A percentile compares a stretch with the other conserved stretches of the same genome.
phyloP scores from a whole-genome alignment of 73 alveolate genomes.

The Paramecium octaurelia region DNA sequence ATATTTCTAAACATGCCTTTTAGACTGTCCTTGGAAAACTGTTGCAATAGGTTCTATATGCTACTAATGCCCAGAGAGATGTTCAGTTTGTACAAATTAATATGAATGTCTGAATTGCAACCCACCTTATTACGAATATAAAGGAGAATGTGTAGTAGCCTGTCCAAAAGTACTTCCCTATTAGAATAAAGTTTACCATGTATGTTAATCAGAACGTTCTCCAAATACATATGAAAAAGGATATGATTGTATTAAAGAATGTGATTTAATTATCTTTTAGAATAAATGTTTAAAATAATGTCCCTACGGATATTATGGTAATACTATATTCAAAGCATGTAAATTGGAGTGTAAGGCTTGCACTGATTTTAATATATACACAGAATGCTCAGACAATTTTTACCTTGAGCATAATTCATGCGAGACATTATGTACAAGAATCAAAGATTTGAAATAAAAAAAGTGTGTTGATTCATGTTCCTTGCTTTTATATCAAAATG shows the following conservation, averaged over 20 bases:
- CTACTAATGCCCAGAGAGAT: background rate
- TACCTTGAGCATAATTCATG: background rate
- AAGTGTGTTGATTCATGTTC: background rate
- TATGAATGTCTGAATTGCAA: background rate
- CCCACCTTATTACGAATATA: background rate
- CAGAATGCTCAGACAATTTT: background rate
- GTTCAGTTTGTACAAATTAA: background rate
- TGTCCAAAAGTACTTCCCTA: background rate
- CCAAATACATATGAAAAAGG: background rate
- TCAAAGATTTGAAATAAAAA: background rate
- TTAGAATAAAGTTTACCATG: background rate
- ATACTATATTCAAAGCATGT: background rate
- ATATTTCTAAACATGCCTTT: background rate
- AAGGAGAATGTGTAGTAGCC: background rate
- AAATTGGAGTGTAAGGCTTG: background rate
- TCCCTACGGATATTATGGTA: background rate
- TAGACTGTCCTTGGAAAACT: background rate
- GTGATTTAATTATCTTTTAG: background rate
- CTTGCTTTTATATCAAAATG: background rate
- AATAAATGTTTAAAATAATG: background rate
- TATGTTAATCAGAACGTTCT: background rate
- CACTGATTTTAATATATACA: background rate
- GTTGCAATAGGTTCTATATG: background rate
- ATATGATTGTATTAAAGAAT: background rate
- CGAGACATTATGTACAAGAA: background rate